Evolutionary conservation across 768 basidiomycete species (phyloP).

Genomic region (Macrocybe gigantea): DNA sequence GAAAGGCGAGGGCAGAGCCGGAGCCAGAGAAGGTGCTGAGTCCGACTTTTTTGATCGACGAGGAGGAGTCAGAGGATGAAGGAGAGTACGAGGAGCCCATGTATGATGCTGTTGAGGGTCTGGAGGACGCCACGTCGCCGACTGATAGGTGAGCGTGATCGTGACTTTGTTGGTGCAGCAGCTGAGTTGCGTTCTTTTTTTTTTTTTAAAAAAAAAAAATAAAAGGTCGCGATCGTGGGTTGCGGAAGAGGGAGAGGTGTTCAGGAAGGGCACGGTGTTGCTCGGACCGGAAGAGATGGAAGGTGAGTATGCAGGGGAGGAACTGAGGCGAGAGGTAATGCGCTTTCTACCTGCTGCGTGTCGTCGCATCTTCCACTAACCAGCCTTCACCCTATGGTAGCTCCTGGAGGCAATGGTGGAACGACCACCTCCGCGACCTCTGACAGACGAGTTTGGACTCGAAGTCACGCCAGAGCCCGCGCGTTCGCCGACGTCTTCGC

Average conservation of each 20-base stretch:
- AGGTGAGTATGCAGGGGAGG: conserved; percentile 84
- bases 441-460: conserved; percentile 56
- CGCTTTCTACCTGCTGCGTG: conserved; percentile 2
- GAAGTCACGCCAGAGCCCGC: conserved; percentile 19
- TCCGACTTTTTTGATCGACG: conserved; percentile 48
- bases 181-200: conserved; percentile 2
- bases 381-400: conserved; percentile 26
- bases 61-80: conserved; percentile 51
- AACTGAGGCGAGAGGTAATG: conserved; percentile 72
- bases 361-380: neutral
- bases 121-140: conserved; percentile 27
- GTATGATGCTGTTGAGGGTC: conserved; percentile 26
- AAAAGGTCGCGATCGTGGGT: conserved; percentile 73
- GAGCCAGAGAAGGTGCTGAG: conserved; percentile 68
- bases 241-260: conserved; percentile 94
- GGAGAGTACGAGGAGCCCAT: conserved; percentile 33
- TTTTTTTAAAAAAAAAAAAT: too few species aligned
- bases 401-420: conserved; percentile 84
- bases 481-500: conserved; percentile 3
- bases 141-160: conserved; percentile 42
- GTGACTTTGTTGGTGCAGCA: neutral
- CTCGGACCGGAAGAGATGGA: conserved; percentile 85
- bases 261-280: conserved; percentile 82
- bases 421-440: conserved; percentile 69
- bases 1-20: conserved; percentile 67